phyloP scores from a whole-genome alignment of 2,329 filamentous ascomycete genomes.

The Arthroderma sp. region DNA sequence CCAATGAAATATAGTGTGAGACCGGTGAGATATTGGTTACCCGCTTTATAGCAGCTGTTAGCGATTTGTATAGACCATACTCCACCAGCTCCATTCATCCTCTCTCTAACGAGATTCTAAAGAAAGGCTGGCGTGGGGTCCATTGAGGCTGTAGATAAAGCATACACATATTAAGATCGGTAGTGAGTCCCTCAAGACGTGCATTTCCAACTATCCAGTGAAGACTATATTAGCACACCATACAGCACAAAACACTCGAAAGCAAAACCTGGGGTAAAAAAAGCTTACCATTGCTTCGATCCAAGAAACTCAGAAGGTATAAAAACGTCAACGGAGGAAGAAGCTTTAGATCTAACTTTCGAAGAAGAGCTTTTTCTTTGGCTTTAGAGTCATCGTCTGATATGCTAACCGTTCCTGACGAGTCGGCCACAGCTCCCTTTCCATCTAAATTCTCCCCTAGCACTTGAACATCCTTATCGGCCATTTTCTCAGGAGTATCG shows the following conservation, averaged over 20 bases:
- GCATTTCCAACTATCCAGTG: slow-evolving; percentile 25
- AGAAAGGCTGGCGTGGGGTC: background rate
- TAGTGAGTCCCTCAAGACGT: slow-evolving; percentile 24
- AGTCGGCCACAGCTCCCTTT: too few relatives aligned
- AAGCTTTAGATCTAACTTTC: slow-evolving; percentile 33
- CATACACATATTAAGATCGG: slow-evolving; percentile 27
- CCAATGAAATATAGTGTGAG: slow-evolving; percentile 27
- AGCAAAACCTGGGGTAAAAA: background rate
- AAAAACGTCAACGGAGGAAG: slow-evolving; percentile 32
- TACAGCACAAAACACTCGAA: background rate
- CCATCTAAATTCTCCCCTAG: too few relatives aligned
- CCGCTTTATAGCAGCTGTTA: background rate
- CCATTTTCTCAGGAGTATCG: too few relatives aligned
- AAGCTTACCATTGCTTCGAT: slow-evolving; percentile 28
- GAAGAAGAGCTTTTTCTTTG: slow-evolving; percentile 27
- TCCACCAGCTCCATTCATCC: too few relatives aligned
- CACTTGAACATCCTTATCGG: too few relatives aligned
- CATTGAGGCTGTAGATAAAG: background rate
- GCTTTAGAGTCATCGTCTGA: slow-evolving; percentile 6
- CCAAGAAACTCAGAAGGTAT: slow-evolving; percentile 33
- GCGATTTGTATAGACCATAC: background rate
- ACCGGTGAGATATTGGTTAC: slow-evolving; percentile 24
- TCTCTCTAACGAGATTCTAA: too few relatives aligned
- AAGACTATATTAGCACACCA: background rate
- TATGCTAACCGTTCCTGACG: too few relatives aligned